Conservation (phyloP, 2,329 filamentous ascomycete species). For the Penicillium sp. region DNA sequence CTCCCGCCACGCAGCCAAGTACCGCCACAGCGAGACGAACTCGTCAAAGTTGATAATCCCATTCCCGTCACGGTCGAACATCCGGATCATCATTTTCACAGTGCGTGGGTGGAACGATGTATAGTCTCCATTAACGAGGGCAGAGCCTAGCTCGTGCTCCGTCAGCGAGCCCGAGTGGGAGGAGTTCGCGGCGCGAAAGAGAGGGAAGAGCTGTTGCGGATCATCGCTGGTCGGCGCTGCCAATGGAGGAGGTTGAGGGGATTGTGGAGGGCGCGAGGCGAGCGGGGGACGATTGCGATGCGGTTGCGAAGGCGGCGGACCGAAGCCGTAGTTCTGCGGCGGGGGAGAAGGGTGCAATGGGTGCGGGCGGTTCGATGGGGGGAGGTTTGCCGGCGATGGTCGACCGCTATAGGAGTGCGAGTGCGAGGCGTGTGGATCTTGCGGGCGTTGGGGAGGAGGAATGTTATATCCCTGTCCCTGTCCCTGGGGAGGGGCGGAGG, state of each 20-base stretch:
- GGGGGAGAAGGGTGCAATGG: slow-evolving; percentile 48
- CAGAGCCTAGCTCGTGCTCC: slow-evolving; percentile 82
- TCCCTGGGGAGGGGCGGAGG: slow-evolving; percentile 24
- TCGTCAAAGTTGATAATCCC: slow-evolving; percentile 93
- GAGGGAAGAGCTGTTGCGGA: slow-evolving; percentile 69
- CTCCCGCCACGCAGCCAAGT: slow-evolving; percentile 89
- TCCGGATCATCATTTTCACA: slow-evolving; percentile 98
- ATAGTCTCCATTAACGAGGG: slow-evolving; percentile 96
- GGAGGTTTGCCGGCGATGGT: slow-evolving; percentile 22
- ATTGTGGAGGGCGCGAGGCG: slow-evolving; percentile 67
- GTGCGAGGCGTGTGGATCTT: slow-evolving; percentile 20
- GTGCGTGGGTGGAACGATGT: slow-evolving; percentile 91
- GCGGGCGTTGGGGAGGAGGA: slow-evolving; percentile 20
- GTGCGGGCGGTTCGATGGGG: slow-evolving; percentile 32
- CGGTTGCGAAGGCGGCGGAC: slow-evolving; percentile 56
- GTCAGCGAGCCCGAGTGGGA: slow-evolving; percentile 78
- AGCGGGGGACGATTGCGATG: slow-evolving; percentile 61
- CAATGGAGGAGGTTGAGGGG: slow-evolving; percentile 60
- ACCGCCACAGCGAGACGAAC: slow-evolving; percentile 95
- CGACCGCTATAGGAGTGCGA: slow-evolving; percentile 27
- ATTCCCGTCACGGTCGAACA: slow-evolving; percentile 93
- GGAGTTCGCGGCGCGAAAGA: slow-evolving; percentile 89
- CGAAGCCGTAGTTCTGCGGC: slow-evolving; percentile 54
- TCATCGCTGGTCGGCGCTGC: slow-evolving; percentile 52
- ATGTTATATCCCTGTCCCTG: slow-evolving; percentile 21